Evolutionary conservation across 805 yeast species (phyloP).

Genomic region (Lipomyces starkeyi): DNA sequence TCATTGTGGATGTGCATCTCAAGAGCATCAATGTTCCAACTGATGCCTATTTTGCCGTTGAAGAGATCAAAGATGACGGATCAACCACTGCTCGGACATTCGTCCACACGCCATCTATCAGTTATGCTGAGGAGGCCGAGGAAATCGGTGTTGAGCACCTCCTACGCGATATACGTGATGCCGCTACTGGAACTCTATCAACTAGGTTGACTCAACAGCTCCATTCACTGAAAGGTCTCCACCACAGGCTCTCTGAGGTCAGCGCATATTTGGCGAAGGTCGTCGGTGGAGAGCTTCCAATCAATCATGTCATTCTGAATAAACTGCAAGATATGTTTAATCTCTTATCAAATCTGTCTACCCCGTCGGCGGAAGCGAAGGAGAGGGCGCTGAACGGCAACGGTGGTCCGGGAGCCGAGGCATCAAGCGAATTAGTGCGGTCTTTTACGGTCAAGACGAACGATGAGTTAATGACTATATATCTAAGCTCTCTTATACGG

Average conservation of each 20-base stretch:
- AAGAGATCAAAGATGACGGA: constrained; percentile 96
- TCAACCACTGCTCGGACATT: constrained; percentile 90
- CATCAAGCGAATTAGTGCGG: constrained; percentile 64
- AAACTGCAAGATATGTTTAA: constrained; percentile 95
- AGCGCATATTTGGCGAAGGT: constrained; percentile 79
- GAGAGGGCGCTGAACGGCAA: constrained; percentile 16
- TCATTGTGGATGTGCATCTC: constrained; percentile 91
- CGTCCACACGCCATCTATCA: constrained; percentile 87
- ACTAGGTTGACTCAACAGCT: constrained; percentile 87
- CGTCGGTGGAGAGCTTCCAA: constrained; percentile 71
- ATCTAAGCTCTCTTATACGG: constrained; percentile 86
- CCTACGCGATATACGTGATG: constrained; percentile 91
- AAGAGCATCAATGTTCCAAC: constrained; percentile 89
- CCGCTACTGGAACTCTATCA: constrained; percentile 92
- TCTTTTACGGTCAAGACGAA: constrained; percentile 93
- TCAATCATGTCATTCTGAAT: constrained; percentile 88
- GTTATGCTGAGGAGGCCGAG: constrained; percentile 98
- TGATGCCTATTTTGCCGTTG: constrained; percentile 90
- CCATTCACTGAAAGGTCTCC: constrained; percentile 84
- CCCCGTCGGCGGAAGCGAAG: constrained; percentile 41
- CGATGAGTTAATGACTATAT: constrained; percentile 93
- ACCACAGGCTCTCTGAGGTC: constrained; percentile 77
- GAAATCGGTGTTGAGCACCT: constrained; percentile 98
- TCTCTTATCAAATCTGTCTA: constrained; percentile 76
- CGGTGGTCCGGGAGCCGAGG: constrained; percentile 35